Conservation (phyloP, 2,329 filamentous ascomycete species). For the Decorospora gaudefroyi region DNA sequence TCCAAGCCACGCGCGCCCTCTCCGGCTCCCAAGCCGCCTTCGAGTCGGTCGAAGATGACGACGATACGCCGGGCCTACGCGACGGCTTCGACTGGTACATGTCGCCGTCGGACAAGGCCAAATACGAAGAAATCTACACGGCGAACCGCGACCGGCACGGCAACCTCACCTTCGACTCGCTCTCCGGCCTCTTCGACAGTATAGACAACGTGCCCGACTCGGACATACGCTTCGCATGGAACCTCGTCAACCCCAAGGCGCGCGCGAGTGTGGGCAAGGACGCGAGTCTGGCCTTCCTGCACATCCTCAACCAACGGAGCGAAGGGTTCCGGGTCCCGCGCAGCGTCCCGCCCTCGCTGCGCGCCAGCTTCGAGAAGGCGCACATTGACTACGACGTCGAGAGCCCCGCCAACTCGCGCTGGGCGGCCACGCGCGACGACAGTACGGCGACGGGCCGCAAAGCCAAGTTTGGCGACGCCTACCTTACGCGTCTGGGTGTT, state of each 20-base stretch:
- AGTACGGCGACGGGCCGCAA: constrained; percentile 85
- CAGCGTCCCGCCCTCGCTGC: constrained; percentile 85
- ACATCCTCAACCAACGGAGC: constrained; percentile 94
- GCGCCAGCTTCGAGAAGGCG: constrained; percentile 90
- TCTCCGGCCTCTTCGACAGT: constrained; percentile 83
- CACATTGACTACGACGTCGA: constrained; percentile 96
- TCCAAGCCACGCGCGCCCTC: constrained; percentile 56
- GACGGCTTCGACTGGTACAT: constrained; percentile 99
- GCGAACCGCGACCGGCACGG: constrained; percentile 88
- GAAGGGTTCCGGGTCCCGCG: constrained; percentile 94
- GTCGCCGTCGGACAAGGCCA: constrained; percentile 84
- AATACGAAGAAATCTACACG: constrained; percentile 97
- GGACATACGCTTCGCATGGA: constrained; percentile 92
- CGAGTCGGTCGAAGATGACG: constrained; percentile 75
- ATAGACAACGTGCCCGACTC: constrained; percentile 67
- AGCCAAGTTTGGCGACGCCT: constrained; percentile 96
- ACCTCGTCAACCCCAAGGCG: constrained; percentile 91
- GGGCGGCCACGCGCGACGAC: constrained; percentile 79
- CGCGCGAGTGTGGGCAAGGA: constrained; percentile 87
- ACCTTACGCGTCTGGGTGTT: constrained; percentile 83
- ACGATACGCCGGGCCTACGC: constrained; percentile 83
- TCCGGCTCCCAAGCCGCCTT: constrained; percentile 80
- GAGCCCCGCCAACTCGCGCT: constrained; percentile 73
- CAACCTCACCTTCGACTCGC: constrained; percentile 71
- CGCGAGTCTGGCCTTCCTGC: constrained; percentile 88